phyloP scores from a whole-genome alignment of 192 early-diverging fungal genomes.

The Entomortierella parvispora region DNA sequence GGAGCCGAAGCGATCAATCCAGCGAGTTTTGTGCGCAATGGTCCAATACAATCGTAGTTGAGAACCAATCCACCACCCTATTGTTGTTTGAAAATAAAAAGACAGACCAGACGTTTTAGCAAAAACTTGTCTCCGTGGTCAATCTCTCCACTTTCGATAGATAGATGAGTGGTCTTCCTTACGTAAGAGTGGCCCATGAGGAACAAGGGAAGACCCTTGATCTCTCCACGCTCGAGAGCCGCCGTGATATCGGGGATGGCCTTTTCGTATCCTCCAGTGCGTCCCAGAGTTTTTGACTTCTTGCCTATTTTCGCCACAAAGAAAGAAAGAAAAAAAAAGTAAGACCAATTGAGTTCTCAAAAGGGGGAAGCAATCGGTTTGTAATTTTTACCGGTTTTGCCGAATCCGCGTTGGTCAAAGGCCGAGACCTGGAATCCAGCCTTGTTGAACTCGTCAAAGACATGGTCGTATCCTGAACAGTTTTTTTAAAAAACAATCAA shows the following conservation, averaged over 20 bases:
- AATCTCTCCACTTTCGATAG: neutral
- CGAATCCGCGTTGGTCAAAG: conserved; percentile 77
- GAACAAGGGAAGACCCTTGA: conserved; percentile 56
- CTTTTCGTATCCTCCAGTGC: conserved; percentile 58
- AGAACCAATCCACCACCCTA: conserved; percentile 67
- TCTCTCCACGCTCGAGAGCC: conserved; percentile 46
- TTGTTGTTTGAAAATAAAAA: neutral
- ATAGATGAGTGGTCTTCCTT: conserved; percentile 1
- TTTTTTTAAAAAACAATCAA: neutral
- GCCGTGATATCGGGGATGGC: conserved; percentile 61
- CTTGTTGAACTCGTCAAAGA: conserved; percentile 64
- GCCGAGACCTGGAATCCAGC: conserved; percentile 65
- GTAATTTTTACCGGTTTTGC: conserved; percentile 57
- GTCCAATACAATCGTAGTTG: conserved; percentile 59
- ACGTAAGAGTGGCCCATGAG: conserved; percentile 67
- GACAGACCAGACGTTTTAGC: neutral
- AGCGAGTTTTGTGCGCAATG: conserved; percentile 43
- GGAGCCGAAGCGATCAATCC: conserved; percentile 68
- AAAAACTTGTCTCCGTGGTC: neutral
- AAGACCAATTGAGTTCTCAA: neutral
- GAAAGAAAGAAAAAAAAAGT: neutral
- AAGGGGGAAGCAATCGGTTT: neutral
- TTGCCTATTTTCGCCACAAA: conserved; percentile 27
- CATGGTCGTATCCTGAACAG: conserved; percentile 61
- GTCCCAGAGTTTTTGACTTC: conserved; percentile 56